Base-by-base conservation (phyloP, 352 stramenopile species). In the Phytopythium helicoides region DNA sequence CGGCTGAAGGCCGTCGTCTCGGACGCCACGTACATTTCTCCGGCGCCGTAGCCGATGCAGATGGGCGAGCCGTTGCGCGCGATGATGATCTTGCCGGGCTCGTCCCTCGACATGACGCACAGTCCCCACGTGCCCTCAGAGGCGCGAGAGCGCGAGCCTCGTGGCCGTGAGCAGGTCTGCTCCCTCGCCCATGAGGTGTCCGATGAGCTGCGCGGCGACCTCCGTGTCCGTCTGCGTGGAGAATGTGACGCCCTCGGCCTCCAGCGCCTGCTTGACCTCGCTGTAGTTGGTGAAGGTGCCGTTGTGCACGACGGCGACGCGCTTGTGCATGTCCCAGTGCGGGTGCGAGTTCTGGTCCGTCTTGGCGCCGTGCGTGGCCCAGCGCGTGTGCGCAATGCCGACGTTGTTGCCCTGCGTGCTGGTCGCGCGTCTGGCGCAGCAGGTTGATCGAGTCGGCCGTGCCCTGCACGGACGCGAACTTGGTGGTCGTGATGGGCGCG, bases 361-460 rank as follows among this genome's bases (percentile, higher is more conserved):
- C 69, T 98, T 99, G 46, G 84, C 71, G 40, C 97, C 97, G 68
- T 99, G 97, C 9, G 97, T 99, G 12, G 97, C 97, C 97, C 97
- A 99, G 11, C 97, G 96, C n/a, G 97, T 99, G 77, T 99, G 97
- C 26, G 96, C 97, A 62, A 99, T 99, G 40, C 97, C 97, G 15
- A 98, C 72, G 9, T 76, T 82, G 77, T 99, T 97, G 51, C 89
- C n/a, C 78, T 4, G 66, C 60, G 62, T 97, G 86, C 34, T 79
- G 60, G 22, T 64, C 60, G 47, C 79, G 77, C 37, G 96, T 90
- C 38, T 92, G 67, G 16, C 85, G 66, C 26, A 98, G 75, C 37
- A 98, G 60, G 54, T 96, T 78, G 61, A 98, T 97, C 19, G 86
- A 96, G 76, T 98, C 90, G 25, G 92, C 94, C 36, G 94, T 97